phyloP scores from a whole-genome alignment of 331 rosid genomes.

The Saraca asoca region DNA sequence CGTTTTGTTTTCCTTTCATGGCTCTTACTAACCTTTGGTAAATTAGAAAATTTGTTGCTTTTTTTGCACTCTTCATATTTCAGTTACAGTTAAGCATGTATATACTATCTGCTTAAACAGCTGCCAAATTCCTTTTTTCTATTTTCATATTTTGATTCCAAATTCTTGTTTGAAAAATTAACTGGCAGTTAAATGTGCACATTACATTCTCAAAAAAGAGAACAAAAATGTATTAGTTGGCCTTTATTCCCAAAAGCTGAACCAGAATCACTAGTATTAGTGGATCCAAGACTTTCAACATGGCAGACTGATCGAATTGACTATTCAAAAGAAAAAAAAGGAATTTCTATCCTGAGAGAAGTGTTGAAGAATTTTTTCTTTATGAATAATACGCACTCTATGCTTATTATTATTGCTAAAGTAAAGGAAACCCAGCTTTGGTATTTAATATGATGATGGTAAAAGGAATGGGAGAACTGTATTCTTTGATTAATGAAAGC shows the following conservation, averaged over 20 bases:
- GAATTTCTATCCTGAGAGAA: too few relatives aligned
- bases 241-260: not conserved
- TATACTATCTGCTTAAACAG: not conserved
- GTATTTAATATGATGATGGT: not conserved
- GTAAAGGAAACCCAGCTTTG: constrained; percentile 8
- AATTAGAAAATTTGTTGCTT: not conserved
- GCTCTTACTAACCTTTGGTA: not conserved
- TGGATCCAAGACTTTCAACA: not conserved
- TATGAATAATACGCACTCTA: not conserved
- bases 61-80: not conserved
- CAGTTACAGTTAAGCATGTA: not conserved
- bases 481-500: constrained; percentile 1
- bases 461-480: not conserved
- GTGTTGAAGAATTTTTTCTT: not conserved
- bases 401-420: not conserved
- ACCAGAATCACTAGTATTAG: not conserved
- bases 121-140: not conserved
- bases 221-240: not conserved
- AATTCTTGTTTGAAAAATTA: not conserved
- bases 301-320: too few relatives aligned
- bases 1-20: not conserved
- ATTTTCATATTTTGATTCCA: too few relatives aligned
- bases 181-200: not conserved
- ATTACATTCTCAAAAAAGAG: constrained; percentile 2
- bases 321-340: too few relatives aligned